These are phyloP conservation scores for Globisporangium spiculum DNA, from an alignment of 352 stramenopile species.

Conservation along the genomic window DNA sequence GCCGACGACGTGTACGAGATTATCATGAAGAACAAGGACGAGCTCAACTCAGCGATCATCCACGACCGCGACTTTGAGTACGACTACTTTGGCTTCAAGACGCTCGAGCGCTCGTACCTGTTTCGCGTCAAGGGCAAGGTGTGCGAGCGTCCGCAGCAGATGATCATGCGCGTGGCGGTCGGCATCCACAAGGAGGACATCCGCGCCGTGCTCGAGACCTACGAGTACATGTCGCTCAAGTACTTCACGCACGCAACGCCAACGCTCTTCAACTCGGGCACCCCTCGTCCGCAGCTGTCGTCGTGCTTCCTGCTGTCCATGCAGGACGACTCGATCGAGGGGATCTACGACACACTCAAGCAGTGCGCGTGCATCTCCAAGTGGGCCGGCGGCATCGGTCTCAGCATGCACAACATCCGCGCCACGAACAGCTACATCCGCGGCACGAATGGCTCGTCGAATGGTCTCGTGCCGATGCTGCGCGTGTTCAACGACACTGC, in stretches of 20 bases:
- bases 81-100: conserved; percentile 99
- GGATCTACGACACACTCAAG: conserved; percentile 99
- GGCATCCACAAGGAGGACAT: conserved; percentile 98
- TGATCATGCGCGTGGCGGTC: conserved; percentile 98
- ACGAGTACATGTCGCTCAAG: conserved; percentile 96
- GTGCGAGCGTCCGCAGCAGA: conserved; percentile 97
- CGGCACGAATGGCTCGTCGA: conserved; percentile 97
- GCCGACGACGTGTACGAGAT: conserved; percentile 95
- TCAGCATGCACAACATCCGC: conserved; percentile 98
- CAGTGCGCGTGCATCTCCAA: conserved; percentile 99
- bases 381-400: conserved; percentile 97
- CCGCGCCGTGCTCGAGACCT: conserved; percentile 94
- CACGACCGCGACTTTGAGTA: conserved; percentile 99
- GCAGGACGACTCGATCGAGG: conserved; percentile 99
- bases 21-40: conserved; percentile 94
- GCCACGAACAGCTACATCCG: conserved; percentile 97
- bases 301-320: conserved; percentile 98
- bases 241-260: conserved; percentile 99
- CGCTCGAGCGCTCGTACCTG: conserved; percentile 96
- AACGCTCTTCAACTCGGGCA: conserved; percentile 99
- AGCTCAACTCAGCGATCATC: conserved; percentile 95
- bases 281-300: conserved; percentile 96
- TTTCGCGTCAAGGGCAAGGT: conserved; percentile 95
- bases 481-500: conserved; percentile 99
- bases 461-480: conserved; percentile 99